Evolutionary conservation across 2,329 filamentous ascomycete genomes (phyloP), one percentile per base, ranked within the genome.

Genomic region (Alternaria sp.): DNA sequence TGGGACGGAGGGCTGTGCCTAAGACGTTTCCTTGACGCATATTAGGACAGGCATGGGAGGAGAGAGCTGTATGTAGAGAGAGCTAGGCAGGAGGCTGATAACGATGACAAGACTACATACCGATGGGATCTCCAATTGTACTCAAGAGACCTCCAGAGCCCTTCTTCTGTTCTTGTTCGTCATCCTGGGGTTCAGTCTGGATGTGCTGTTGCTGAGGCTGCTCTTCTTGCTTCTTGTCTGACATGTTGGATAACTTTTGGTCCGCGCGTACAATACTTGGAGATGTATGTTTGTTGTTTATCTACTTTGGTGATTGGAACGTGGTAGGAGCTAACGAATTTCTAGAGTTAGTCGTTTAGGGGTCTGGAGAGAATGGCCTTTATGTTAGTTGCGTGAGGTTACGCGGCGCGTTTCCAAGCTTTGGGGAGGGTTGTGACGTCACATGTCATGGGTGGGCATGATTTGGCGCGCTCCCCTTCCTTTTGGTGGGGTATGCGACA

Each of bases 1-100:
- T 66, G 57, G 78, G 79, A 59, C 74, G 73, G 49, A 81, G 76
- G 32, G 65, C 77, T 5, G 73, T 80, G 61, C 68, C 65, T 11
- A 80, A 76, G 55, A 70, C 78, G 49, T 74, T 75, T 57, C 78
- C 78, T 77, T 53, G 0, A 38, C 16, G 34, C 34, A 38, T 16
- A 16, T 38, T n/a, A 38, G 34, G 14, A 38, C 16, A n/a, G 34
- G 5, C 14, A 8, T 38, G 34, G 6, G n/a, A 22, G 20, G 18
- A 18, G 18, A 7, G 18, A 22, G 43, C 16, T 30, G n/a, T 4
- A 14, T 9, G 20, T 16, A 38, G 7, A 20, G 16, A 38, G 34
- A 8, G 16, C 16, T 7, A n/a, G 34, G 16, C 16, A 1, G 3
- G 30, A 36, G 11, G 28, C 22, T n/a, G 38, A 36, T 30, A 28